Conservation (phyloP, 2,329 filamentous ascomycete genomes). For the Neonectria punicea region DNA sequence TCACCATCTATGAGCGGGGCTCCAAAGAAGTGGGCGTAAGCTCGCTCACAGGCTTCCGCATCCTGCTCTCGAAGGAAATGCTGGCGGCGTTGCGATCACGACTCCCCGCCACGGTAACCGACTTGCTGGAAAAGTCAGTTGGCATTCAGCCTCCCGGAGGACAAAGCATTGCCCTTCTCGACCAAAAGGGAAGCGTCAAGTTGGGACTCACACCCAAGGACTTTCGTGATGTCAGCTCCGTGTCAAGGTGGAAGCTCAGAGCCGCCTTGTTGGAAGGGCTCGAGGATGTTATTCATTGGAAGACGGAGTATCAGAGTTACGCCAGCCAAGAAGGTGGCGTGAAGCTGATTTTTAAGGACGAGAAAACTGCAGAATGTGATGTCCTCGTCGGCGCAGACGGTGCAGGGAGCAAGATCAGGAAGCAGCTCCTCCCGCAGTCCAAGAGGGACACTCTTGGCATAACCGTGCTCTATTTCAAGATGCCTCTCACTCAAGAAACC, state of each 20-base stretch:
- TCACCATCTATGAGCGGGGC: slow-evolving; percentile 10
- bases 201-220: slow-evolving; percentile 6
- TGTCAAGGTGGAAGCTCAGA: slow-evolving; percentile 14
- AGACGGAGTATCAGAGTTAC: slow-evolving; percentile 3
- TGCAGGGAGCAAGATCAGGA: slow-evolving; percentile 11
- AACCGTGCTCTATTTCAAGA: slow-evolving; percentile 16
- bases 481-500: slow-evolving; percentile 3
- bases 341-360: slow-evolving; percentile 1
- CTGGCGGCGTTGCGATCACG: not conserved
- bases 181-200: slow-evolving; percentile 11
- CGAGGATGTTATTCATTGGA: slow-evolving; percentile 3
- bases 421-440: slow-evolving; percentile 10
- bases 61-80: slow-evolving; percentile 9
- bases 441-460: slow-evolving; percentile 1
- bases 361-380: slow-evolving; percentile 1
- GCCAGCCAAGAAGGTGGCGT: not conserved
- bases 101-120: not conserved
- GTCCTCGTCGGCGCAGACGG: slow-evolving; percentile 12
- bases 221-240: slow-evolving; percentile 7
- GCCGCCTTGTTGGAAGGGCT: slow-evolving; percentile 1
- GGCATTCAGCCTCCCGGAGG: slow-evolving; percentile 7
- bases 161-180: slow-evolving; percentile 9
- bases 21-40: not conserved
- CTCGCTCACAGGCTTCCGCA: slow-evolving; percentile 4
- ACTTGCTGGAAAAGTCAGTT: slow-evolving; percentile 2